Evolutionary conservation across 2,329 filamentous ascomycete species (phyloP).

Genomic region (Aspergillus alliaceus): DNA sequence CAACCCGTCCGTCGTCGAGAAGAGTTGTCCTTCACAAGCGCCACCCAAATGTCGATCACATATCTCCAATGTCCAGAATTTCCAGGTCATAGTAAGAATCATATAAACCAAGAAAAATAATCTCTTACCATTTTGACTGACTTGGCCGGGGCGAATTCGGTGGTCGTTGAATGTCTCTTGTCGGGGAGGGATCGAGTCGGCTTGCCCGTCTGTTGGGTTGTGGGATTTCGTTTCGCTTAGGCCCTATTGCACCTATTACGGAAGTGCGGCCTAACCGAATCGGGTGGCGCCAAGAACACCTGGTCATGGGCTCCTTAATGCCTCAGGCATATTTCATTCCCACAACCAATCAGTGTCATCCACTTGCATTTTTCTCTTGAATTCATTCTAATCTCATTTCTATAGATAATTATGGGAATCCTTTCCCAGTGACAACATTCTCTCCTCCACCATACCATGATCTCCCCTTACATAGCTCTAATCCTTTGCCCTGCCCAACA

Average conservation of each 20-base stretch:
- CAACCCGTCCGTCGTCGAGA: conserved; percentile 1
- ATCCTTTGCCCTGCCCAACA: conserved; percentile 79
- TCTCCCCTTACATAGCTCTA: conserved; percentile 72
- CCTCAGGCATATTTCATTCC: conserved; percentile 16
- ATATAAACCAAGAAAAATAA: conserved; percentile 17
- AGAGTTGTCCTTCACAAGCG: conserved; percentile 4
- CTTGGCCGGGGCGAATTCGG: conserved; percentile 44
- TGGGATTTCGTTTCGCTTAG: conserved; percentile 48
- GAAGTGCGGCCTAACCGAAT: conserved; percentile 30
- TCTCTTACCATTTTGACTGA: conserved; percentile 51
- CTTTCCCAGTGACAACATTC: conserved; percentile 59
- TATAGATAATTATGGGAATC: conserved; percentile 40
- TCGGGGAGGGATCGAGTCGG: conserved; percentile 36
- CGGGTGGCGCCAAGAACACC: conserved; percentile 21
- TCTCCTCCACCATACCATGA: conserved; percentile 88
- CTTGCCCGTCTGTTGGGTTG: conserved; percentile 34
- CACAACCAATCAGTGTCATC: not conserved
- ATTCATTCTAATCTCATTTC: no score
- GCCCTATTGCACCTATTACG: conserved; percentile 39
- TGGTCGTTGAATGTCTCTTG: conserved; percentile 44
- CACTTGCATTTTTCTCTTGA: not conserved
- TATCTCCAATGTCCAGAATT: conserved; percentile 23
- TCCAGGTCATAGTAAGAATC: conserved; percentile 21
- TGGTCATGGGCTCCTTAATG: conserved; percentile 1
- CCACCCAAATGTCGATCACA: conserved; percentile 11